Evolutionary conservation across 75 land plant genomes (phyloP).

Genomic region (Pseudotsuga menziesii): DNA sequence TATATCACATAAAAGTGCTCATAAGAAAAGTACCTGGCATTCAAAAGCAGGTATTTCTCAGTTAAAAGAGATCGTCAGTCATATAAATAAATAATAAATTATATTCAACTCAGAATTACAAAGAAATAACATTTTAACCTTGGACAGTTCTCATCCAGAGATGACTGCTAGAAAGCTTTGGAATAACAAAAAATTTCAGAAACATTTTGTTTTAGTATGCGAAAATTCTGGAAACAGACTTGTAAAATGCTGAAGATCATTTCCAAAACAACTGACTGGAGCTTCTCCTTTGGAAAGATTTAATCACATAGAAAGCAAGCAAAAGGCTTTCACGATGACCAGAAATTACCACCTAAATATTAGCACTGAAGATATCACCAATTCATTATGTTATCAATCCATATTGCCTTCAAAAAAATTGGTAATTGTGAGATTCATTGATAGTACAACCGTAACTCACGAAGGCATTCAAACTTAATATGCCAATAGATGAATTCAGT

Average conservation of each 20-base stretch:
- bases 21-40: conserved; percentile 87
- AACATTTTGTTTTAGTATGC: background rate
- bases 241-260: too few relatives aligned
- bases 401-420: background rate
- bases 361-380: background rate
- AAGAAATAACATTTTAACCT: background rate
- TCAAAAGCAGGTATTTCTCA: background rate
- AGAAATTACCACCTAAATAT: background rate
- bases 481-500: too few relatives aligned
- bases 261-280: too few relatives aligned
- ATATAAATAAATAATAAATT: conserved; percentile 1
- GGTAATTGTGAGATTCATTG: too few relatives aligned
- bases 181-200: background rate
- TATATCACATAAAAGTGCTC: conserved; percentile 98
- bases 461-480: too few relatives aligned
- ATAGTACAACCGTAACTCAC: too few relatives aligned
- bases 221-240: background rate
- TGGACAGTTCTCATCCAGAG: background rate
- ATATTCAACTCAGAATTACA: background rate
- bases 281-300: too few relatives aligned
- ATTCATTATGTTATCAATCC: background rate
- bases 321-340: background rate
- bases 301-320: too few relatives aligned
- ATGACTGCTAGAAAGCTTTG: background rate
- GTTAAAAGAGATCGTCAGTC: background rate